These are phyloP conservation scores for Botryotinia convoluta DNA, from an alignment of 2,329 filamentous ascomycete genomes.

Conservation along the genomic window DNA sequence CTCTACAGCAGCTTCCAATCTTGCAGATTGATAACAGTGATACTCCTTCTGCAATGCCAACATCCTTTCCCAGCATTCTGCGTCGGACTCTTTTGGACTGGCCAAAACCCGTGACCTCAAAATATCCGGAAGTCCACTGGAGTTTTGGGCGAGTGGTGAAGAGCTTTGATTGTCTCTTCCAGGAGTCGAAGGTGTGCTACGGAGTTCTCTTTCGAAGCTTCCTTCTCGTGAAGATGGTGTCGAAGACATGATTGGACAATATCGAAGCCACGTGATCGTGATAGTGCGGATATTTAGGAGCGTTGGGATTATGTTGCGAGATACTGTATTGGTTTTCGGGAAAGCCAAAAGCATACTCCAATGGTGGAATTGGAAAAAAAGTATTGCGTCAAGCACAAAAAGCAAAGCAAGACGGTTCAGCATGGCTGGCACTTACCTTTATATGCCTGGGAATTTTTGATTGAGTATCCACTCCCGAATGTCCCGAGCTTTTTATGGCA, in stretches of 20 bases:
- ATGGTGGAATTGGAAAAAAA: neutral
- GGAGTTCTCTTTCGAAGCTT: slow-evolving; percentile 21
- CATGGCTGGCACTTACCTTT: neutral
- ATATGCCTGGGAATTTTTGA: slow-evolving; percentile 6
- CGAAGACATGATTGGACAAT: slow-evolving; percentile 13
- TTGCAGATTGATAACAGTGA: slow-evolving; percentile 37
- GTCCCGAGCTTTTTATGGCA: slow-evolving; percentile 20
- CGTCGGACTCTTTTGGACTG: slow-evolving; percentile 25
- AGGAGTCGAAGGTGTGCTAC: slow-evolving; percentile 20
- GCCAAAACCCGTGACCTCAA: slow-evolving; percentile 20
- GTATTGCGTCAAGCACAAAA: neutral
- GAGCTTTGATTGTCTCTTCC: slow-evolving; percentile 16
- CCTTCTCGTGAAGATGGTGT: slow-evolving; percentile 17
- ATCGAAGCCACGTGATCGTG: slow-evolving; percentile 10
- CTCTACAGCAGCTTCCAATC: slow-evolving; percentile 37
- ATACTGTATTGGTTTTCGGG: neutral
- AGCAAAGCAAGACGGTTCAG: neutral
- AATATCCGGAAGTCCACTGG: slow-evolving; percentile 11
- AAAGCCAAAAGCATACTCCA: slow-evolving; percentile 14
- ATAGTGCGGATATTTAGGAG: neutral
- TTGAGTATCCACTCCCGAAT: slow-evolving; percentile 20
- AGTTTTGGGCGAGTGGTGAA: slow-evolving; percentile 21
- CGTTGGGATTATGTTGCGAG: neutral
- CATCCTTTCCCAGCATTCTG: slow-evolving; percentile 36
- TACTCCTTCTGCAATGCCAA: slow-evolving; percentile 34